Conservation (phyloP, 805 yeast genomes). For the Saccharomycopsis olivae region DNA sequence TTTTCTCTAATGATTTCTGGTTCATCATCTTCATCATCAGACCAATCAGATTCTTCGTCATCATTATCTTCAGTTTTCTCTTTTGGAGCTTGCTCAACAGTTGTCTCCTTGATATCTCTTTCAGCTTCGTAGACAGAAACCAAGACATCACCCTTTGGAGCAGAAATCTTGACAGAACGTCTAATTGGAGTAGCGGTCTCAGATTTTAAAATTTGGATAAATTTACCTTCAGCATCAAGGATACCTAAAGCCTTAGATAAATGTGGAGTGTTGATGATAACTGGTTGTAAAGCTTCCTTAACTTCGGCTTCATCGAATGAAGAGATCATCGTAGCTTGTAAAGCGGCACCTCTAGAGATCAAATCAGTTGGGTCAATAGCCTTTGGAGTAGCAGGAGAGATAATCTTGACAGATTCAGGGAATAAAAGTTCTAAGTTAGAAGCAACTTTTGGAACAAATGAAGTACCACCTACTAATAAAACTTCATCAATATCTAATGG, state of each 20-base stretch:
- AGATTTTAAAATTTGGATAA: constrained; percentile 61
- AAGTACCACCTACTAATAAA: constrained; percentile 84
- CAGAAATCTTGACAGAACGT: constrained; percentile 57
- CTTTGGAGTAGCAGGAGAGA: constrained; percentile 67
- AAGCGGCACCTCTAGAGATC: constrained; percentile 88
- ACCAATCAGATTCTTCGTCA: constrained; percentile 38
- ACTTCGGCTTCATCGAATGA: constrained; percentile 76
- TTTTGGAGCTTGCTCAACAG: constrained; percentile 52
- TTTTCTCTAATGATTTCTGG: constrained; percentile 79
- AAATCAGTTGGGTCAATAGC: constrained; percentile 84
- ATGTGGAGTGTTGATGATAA: constrained; percentile 83
- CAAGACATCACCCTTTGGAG: constrained; percentile 48
- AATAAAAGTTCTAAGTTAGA: constrained; percentile 60
- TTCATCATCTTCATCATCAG: constrained; percentile 66
- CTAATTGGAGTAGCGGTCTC: constrained; percentile 90
- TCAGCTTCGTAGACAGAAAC: constrained; percentile 79
- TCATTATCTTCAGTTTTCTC: constrained; percentile 43
- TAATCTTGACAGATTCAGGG: constrained; percentile 60
- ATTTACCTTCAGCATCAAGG: constrained; percentile 59
- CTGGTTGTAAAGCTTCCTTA: constrained; percentile 70
- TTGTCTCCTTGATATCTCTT: constrained; percentile 72
- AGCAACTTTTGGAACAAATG: constrained; percentile 87
- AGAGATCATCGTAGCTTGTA: constrained; percentile 84
- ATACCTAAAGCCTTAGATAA: constrained; percentile 76
- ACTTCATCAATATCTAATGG: constrained; percentile 84